Percentiles rank a stretch among this genome's conserved stretches.
phyloP scores from a whole-genome alignment of 192 early-diverging fungal species.

The Cetraspora pellucida region DNA sequence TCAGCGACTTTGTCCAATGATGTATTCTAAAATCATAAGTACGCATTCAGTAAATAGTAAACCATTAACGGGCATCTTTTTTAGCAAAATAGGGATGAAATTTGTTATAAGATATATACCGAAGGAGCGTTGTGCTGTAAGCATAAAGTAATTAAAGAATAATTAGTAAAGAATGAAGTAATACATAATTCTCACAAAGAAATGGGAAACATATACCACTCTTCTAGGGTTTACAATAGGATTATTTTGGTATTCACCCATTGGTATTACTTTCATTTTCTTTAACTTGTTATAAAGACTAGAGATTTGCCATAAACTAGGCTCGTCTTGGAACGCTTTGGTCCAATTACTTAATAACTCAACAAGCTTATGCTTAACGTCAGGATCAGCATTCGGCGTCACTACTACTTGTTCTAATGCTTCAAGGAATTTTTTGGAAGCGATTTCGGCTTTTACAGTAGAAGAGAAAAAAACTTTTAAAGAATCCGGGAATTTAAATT shows the following conservation, averaged over 20 bases:
- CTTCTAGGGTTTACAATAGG: not conserved
- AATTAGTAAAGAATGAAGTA: no score
- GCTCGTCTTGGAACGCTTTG: slow-evolving; percentile 17
- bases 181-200: no score
- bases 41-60: not conserved
- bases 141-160: no score
- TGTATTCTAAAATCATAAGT: not conserved
- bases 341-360: not conserved
- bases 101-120: no score
- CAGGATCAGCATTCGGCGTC: not conserved
- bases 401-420: slow-evolving; percentile 4
- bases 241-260: not conserved
- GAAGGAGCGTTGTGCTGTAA: no score
- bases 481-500: not conserved
- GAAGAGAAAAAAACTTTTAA: not conserved
- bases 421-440: slow-evolving; percentile 24
- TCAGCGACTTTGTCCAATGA: slow-evolving; percentile 31
- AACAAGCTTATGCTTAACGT: not conserved
- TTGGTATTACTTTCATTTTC: not conserved
- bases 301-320: slow-evolving; percentile 10
- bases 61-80: not conserved
- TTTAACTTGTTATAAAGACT: slow-evolving; percentile 3
- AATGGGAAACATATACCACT: not conserved
- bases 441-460: slow-evolving; percentile 4
- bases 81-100: not conserved